These are phyloP conservation scores for Solanum bulbocastanum DNA, from an alignment of 257 asterid genomes.

Conservation along the genomic window DNA sequence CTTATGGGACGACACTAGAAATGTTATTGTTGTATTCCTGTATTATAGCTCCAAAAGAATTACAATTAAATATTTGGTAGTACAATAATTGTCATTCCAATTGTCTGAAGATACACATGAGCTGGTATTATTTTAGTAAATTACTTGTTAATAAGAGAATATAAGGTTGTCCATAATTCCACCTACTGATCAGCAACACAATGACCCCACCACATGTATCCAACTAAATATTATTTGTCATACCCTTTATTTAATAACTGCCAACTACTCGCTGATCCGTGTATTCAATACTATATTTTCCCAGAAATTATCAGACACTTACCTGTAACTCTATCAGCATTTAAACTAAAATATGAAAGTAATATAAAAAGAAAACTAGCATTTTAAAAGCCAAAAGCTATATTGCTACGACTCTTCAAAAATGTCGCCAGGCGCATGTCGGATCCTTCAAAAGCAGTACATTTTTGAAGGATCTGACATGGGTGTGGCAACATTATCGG, in stretches of 20 bases:
- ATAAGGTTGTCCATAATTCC: not conserved
- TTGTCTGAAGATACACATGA: not conserved
- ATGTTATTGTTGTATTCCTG: not conserved
- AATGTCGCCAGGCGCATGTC: not conserved
- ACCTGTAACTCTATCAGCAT: not conserved
- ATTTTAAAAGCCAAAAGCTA: not conserved
- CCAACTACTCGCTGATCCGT: conserved; percentile 5
- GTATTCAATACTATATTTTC: not conserved
- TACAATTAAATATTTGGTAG: not conserved
- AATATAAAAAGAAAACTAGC: not conserved
- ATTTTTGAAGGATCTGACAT: not conserved
- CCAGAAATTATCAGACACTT: conserved; percentile 20
- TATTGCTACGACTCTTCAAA: not conserved
- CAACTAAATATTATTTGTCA: not conserved
- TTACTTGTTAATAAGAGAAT: not conserved
- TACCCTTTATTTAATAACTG: conserved; percentile 2
- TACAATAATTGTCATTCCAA: not conserved
- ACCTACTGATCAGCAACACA: not conserved
- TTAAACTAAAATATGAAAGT: not conserved
- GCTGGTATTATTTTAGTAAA: not conserved
- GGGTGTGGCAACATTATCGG: not conserved
- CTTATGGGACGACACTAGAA: not conserved
- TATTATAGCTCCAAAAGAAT: not conserved
- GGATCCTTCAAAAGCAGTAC: not conserved
- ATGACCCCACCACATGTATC: conserved; percentile 20